Evolutionary conservation across 371 early-diverging fungal genomes (phyloP), one percentile per base, ranked within the genome.

Genomic region (Coemansia sp.): DNA sequence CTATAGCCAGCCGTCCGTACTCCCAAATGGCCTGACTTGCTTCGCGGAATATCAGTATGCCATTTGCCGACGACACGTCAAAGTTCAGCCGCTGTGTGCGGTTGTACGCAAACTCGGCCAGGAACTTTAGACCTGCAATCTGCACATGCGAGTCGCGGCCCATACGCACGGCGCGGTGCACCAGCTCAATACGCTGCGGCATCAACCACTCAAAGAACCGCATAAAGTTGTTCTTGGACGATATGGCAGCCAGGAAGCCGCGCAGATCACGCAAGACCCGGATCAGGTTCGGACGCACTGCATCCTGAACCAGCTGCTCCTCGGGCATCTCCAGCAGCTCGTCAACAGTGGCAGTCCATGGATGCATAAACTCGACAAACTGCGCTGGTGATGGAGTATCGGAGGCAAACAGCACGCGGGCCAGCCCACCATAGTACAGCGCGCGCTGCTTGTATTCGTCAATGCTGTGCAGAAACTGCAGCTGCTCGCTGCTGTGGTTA

Each of bases 191-290:
- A 66, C 90, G 87, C 10, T 83, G 79, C 21, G 88, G 82, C 67
- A 85, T 88, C 48, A 95, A 86, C 96, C 96, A 95, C 39, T 92
- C 91, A 68, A 91, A 94, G 71, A 95, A 91, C 31, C 90, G 37
- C 18, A 74, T 68, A 71, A 86, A 95, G 64, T 86, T 83, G 48
- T 81, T 79, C 64, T 86, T 84, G 5, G 78, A 85, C 59, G 83
- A 81, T 22, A 91, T 85, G 14, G 92, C 86, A 0, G 83, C 73
- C 52, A 93, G 82, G 57, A 93, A 88, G 2, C 94, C 95, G 37
- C 89, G 84, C 62, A 95, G 72, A 68, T 95, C 95, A 21, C 89
- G 84, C 66, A 95, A 90, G 10, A 90, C 65, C 27, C 91, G 90
- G n/a, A 84, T 67, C 64, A 82, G 66, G 52, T 39, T 53, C 10